phyloP scores from a whole-genome alignment of 2,329 filamentous ascomycete genomes.

The Teratosphaeria zuluensis region DNA sequence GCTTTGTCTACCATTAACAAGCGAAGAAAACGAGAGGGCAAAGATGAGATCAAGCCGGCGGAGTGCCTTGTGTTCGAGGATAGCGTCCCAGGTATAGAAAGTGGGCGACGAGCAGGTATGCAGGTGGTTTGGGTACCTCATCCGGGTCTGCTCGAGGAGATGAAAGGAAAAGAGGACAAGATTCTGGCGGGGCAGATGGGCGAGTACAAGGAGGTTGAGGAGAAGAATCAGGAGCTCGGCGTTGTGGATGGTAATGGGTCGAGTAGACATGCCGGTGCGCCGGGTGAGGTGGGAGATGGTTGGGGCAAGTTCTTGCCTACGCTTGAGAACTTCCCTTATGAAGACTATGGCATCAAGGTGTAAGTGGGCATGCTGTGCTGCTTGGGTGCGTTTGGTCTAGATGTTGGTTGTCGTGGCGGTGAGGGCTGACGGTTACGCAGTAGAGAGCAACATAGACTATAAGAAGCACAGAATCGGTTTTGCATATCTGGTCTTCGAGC shows the following conservation, averaged over 20 bases:
- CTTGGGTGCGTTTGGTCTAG: background rate
- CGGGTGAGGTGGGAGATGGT: slow-evolving; percentile 51
- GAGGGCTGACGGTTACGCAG: background rate
- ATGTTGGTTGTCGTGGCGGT: background rate
- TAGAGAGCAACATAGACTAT: background rate
- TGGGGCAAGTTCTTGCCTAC: slow-evolving; percentile 45
- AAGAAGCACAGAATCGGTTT: background rate
- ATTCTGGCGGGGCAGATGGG: slow-evolving; percentile 77
- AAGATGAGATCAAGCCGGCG: slow-evolving; percentile 58
- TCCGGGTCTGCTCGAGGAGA: slow-evolving; percentile 65
- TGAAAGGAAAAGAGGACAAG: slow-evolving; percentile 63
- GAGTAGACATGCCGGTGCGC: slow-evolving; percentile 33
- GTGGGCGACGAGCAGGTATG: slow-evolving; percentile 86
- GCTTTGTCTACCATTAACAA: slow-evolving; percentile 79
- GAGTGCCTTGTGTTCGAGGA: slow-evolving; percentile 97
- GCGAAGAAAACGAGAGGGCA: slow-evolving; percentile 48
- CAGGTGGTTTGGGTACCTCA: slow-evolving; percentile 89
- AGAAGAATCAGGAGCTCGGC: slow-evolving; percentile 28
- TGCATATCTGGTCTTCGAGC: background rate
- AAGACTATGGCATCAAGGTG: slow-evolving; percentile 45
- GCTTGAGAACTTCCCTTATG: slow-evolving; percentile 52
- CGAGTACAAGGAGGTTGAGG: slow-evolving; percentile 48
- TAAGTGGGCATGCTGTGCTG: background rate
- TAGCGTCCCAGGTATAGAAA: slow-evolving; percentile 83
- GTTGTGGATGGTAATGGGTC: slow-evolving; percentile 24